phyloP scores from a whole-genome alignment of 306 rosid genomes.

The Rubus idaeus region DNA sequence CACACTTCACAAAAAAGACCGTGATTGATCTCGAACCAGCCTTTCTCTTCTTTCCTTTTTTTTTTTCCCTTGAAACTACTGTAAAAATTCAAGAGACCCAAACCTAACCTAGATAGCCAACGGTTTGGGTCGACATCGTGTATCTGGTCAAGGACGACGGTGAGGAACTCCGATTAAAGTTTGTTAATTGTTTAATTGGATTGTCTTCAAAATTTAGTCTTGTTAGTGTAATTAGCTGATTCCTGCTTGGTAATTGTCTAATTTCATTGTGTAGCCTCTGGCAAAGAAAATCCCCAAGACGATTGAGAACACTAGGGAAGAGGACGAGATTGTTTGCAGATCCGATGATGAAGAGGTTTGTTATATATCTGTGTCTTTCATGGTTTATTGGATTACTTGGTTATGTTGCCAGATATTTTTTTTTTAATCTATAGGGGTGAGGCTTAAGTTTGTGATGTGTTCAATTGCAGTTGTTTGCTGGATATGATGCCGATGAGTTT shows the following conservation, averaged over 20 bases:
- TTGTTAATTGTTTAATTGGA: not conserved
- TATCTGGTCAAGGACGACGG: no score
- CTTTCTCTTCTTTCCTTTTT: no score
- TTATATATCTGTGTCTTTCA: not conserved
- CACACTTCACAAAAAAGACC: no score
- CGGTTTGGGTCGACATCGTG: no score
- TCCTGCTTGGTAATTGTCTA: not conserved
- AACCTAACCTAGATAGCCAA: no score
- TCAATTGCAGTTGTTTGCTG: conserved; percentile 70
- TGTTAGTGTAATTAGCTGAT: not conserved
- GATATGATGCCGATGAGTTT: conserved; percentile 87
- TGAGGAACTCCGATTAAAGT: no score
- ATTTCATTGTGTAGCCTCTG: conserved; percentile 50
- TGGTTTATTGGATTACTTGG: not conserved
- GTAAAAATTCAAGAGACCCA: no score
- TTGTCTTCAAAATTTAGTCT: not conserved
- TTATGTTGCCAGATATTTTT: not conserved
- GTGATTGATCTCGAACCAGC: no score
- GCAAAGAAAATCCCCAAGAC: conserved; percentile 67
- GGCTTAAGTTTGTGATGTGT: not conserved
- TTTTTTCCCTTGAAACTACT: no score
- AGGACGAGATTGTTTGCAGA: conserved; percentile 78
- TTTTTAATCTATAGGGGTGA: not conserved
- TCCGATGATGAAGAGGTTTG: conserved; percentile 90
- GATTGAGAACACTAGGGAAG: conserved; percentile 88